A percentile compares a stretch with the other conserved stretches of the same genome.
These are phyloP conservation scores for Strobilomyces confusus DNA, from an alignment of 768 basidiomycete species.

Conservation along the genomic window DNA sequence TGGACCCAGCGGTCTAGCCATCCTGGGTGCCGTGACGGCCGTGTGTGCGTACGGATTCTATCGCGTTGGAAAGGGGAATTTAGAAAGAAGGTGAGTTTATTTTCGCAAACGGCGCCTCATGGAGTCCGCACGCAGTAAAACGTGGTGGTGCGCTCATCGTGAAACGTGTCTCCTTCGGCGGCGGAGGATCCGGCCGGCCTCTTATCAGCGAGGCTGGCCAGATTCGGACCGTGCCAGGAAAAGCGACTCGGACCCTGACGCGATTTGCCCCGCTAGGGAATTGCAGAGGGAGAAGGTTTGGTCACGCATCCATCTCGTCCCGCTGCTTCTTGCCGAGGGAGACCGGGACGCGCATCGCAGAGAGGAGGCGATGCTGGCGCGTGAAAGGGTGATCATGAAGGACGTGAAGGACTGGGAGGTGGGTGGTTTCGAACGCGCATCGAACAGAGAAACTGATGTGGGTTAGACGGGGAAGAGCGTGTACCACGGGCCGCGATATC, in stretches of 20 bases:
- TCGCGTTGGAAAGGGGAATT: slow-evolving; percentile 82
- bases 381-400: slow-evolving; percentile 93
- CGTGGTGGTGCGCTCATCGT: slow-evolving; percentile 65
- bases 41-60: slow-evolving; percentile 92
- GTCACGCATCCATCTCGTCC: slow-evolving; percentile 93
- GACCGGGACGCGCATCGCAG: slow-evolving; percentile 89
- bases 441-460: slow-evolving; percentile 14
- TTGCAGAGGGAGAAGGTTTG: slow-evolving; percentile 89
- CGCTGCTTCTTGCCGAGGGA: slow-evolving; percentile 86
- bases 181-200: slow-evolving; percentile 47
- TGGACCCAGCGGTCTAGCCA: slow-evolving; percentile 78
- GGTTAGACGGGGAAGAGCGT: slow-evolving; percentile 78
- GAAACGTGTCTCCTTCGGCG: slow-evolving; percentile 60
- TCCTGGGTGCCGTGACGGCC: slow-evolving; percentile 82
- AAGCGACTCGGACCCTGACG: slow-evolving; percentile 40
- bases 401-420: slow-evolving; percentile 94
- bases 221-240: slow-evolving; percentile 41
- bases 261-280: slow-evolving; percentile 60
- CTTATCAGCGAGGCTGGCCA: slow-evolving; percentile 40
- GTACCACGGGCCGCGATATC: slow-evolving; percentile 78
- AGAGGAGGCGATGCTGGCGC: slow-evolving; percentile 65
- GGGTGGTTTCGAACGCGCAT: slow-evolving; percentile 36
- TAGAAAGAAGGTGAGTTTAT: slow-evolving; percentile 82
- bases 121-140: slow-evolving; percentile 62
- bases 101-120: slow-evolving; percentile 19